Evolutionary conservation across 2,329 filamentous ascomycete genomes (phyloP).

Genomic region (Sclerotinia nivalis): DNA sequence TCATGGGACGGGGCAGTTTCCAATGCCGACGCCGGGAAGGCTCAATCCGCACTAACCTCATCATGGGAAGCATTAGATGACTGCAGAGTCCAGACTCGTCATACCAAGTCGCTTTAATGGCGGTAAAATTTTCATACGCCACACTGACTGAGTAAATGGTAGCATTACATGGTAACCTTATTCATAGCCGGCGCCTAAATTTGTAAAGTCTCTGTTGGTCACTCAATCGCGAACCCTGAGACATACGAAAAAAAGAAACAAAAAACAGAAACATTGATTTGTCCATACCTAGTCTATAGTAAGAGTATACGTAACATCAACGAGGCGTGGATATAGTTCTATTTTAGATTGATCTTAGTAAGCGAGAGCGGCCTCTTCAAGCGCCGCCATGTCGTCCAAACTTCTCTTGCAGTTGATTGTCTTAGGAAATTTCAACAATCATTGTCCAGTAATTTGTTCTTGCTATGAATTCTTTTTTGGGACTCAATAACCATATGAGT

Average conservation of each 20-base stretch:
- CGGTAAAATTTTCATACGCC: neutral
- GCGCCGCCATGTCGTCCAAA: neutral
- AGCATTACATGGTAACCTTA: neutral
- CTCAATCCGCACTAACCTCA: neutral
- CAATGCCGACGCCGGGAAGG: neutral
- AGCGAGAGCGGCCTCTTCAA: conserved; percentile 8
- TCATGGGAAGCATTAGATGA: neutral
- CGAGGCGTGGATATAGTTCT: neutral
- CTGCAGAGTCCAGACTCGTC: neutral
- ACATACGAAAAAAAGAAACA: neutral
- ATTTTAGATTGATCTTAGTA: neutral
- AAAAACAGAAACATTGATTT: neutral
- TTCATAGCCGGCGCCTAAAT: conserved; percentile 15
- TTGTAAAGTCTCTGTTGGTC: neutral
- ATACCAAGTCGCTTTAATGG: conserved; percentile 11
- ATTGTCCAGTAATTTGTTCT: neutral
- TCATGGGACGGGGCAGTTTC: too few relatives aligned
- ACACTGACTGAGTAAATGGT: too few relatives aligned
- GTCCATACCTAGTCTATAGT: neutral
- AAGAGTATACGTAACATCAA: neutral
- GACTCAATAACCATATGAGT: neutral
- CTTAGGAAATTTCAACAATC: neutral
- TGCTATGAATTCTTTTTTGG: neutral
- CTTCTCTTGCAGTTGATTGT: neutral
- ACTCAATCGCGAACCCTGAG: neutral